Conservation (phyloP, 2,329 filamentous ascomycete species). For the Talaromyces funiculosus region DNA sequence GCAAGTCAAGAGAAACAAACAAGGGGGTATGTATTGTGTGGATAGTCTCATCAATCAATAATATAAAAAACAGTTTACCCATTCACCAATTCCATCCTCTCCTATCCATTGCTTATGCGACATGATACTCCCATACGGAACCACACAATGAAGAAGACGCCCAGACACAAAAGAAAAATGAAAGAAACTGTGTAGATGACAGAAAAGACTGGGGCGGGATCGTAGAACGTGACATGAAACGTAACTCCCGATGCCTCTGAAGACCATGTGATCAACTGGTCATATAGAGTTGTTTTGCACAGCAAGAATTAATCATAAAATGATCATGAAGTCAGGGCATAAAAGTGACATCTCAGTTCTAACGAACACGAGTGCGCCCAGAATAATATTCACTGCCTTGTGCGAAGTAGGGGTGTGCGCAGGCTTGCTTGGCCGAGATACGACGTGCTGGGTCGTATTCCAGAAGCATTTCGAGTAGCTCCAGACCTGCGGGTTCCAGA, state of each 20-base stretch:
- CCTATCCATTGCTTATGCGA: constrained; percentile 8
- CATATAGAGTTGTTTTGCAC: not conserved
- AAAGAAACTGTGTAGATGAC: not conserved
- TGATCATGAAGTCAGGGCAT: not conserved
- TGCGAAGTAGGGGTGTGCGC: constrained; percentile 76
- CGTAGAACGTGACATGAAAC: not conserved
- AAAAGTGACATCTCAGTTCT: constrained; percentile 35
- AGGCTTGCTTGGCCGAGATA: constrained; percentile 83
- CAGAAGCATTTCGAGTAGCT: constrained; percentile 60
- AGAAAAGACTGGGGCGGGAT: not conserved
- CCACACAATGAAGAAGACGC: constrained; percentile 8
- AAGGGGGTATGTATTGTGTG: constrained; percentile 11
- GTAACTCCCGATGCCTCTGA: not conserved
- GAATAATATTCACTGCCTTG: constrained; percentile 46
- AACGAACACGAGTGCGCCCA: constrained; percentile 29
- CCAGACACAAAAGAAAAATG: not conserved
- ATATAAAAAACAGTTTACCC: constrained; percentile 7
- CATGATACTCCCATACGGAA: constrained; percentile 8
- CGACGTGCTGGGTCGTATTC: constrained; percentile 82
- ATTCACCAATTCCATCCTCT: constrained; percentile 1
- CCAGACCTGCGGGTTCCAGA: constrained; percentile 58
- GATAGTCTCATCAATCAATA: constrained; percentile 2
- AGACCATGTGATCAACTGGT: not conserved
- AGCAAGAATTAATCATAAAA: not conserved
- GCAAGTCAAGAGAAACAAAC: not conserved